Evolutionary conservation across 108 stramenopile genomes (phyloP).

Genomic region (Stephanodiscus minutulus): DNA sequence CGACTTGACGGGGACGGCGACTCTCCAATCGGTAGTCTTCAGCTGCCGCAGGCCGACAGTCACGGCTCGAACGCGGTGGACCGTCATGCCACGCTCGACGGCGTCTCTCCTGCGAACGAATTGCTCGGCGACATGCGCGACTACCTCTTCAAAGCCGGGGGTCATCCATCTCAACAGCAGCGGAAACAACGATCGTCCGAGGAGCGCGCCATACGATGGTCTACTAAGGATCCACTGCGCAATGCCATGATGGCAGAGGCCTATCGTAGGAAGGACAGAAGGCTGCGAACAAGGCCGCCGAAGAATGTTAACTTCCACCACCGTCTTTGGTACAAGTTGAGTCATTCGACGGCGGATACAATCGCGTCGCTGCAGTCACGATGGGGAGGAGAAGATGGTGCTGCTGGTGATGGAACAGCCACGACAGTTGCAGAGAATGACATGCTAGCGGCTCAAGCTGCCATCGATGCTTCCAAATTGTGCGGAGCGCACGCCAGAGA

Average conservation of each 20-base stretch:
- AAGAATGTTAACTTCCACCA: not conserved
- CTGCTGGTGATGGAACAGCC: not conserved
- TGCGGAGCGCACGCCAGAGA: constrained; percentile 41
- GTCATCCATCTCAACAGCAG: not conserved
- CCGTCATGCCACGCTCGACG: not conserved
- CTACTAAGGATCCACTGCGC: constrained; percentile 5
- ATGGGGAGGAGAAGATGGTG: constrained; percentile 9
- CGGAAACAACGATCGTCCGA: not conserved
- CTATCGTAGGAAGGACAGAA: constrained; percentile 5
- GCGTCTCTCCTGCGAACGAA: not conserved
- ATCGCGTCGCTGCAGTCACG: constrained; percentile 10
- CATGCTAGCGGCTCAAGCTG: not conserved
- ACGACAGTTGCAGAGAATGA: not conserved
- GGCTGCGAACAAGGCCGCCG: constrained; percentile 11
- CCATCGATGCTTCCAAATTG: constrained; percentile 11
- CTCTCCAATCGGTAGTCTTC: not conserved
- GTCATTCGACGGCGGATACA: constrained; percentile 18
- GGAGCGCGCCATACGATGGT: constrained; percentile 4
- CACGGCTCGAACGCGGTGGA: not conserved
- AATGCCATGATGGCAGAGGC: not conserved
- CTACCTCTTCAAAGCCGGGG: constrained; percentile 6
- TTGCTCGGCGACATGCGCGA: constrained; percentile 7
- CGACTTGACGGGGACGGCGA: not conserved
- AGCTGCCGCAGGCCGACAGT: not conserved
- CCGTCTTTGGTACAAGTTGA: constrained; percentile 18